Evolutionary conservation across 441 rosid genomes (phyloP).

Genomic region (Erodium texanum): DNA sequence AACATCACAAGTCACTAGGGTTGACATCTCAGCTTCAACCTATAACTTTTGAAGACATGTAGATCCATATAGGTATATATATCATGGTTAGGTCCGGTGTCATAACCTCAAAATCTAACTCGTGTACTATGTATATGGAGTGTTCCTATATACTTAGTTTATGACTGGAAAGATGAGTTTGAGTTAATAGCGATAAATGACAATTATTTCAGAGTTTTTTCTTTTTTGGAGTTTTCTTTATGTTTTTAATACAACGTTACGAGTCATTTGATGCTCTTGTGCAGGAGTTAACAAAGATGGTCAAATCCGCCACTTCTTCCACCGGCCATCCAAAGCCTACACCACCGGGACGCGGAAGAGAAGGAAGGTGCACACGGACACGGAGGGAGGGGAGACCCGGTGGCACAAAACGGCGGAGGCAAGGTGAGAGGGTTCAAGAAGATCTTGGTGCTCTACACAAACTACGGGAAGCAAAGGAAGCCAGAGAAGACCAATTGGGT

Average conservation of each 20-base stretch:
- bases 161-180: too few species aligned
- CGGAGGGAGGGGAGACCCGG: conserved; percentile 78
- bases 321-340: conserved; percentile 94
- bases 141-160: too few species aligned
- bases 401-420: conserved; percentile 83
- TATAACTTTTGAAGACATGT: neutral
- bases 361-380: conserved; percentile 74
- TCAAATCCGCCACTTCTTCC: conserved; percentile 89
- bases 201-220: too few species aligned
- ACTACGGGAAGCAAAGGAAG: conserved; percentile 83
- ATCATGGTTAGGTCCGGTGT: too few species aligned
- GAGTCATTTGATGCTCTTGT: neutral
- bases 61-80: too few species aligned
- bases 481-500: conserved; percentile 95
- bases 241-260: too few species aligned
- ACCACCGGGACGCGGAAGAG: conserved; percentile 92
- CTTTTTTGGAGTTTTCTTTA: too few species aligned
- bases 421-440: conserved; percentile 70
- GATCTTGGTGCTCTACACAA: conserved; percentile 86
- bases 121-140: too few species aligned
- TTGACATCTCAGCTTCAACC: conserved; percentile 5
- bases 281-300: conserved; percentile 87
- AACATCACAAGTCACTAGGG: neutral
- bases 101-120: too few species aligned
- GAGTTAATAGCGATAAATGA: too few species aligned